Evolutionary conservation across 768 basidiomycete genomes (phyloP), one percentile per base, ranked within the genome.

Genomic region (Dacryopinax primogenitus): DNA sequence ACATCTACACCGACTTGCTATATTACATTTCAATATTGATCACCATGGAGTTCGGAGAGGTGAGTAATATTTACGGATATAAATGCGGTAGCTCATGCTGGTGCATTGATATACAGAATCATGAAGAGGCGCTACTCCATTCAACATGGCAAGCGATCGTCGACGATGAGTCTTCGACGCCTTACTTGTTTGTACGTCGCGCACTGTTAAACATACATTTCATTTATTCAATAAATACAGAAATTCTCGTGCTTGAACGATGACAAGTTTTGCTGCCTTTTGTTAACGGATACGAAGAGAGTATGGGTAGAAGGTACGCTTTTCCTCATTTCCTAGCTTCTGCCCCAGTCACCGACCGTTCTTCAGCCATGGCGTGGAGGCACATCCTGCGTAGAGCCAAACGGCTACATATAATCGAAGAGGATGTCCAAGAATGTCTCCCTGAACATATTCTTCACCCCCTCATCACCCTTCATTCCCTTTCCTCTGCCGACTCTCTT

Each of bases 231-330:
- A 28, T 23, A 33, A 63, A 7, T 44, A 18, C 73, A 90, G 88
- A 90, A 90, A 78, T 86, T 85, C 72, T 73, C 79, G 72, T 75
- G 77, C 21, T 84, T 83, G 2, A 72, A 78, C 1, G 78, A 78
- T 21, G 84, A 88, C 69, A 75, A 81, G 62, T 78, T 79, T 16
- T 65, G 64, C 69, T 79, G 75, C 66, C 71, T 89, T 58, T 71
- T 90, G 69, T 71, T 88, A 63, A 88, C 89, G 12, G 88, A 90
- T 73, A 90, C 86, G 13, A 87, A 82, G 72, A 78, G 76, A 26
- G 84, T 85, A 11, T 91, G 87, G 87, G 79, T 77, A 15, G 89
- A 91, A 84, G 85, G 88, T 87, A 68, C 64, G 64, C 41, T 33
- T 67, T 21, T 44, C 18, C 6, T 44, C 18, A 6, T 18, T 18